Evolutionary conservation across 2,329 filamentous ascomycete genomes (phyloP), one percentile per base, ranked within the genome.

Genomic region (Herpotrichia juniperi): DNA sequence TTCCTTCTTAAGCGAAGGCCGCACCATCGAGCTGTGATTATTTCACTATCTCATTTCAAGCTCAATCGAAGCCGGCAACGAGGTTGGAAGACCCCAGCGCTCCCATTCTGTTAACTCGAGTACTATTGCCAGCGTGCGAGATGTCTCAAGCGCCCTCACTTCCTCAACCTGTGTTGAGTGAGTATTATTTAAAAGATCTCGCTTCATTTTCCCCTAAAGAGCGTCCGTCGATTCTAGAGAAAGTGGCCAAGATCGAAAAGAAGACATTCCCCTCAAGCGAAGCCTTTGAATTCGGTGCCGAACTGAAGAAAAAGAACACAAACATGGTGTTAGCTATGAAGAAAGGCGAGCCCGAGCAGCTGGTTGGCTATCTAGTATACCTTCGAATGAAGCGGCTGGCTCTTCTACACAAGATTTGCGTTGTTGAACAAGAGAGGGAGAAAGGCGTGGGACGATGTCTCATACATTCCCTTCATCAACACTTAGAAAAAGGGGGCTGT

Each of bases 381-480:
- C 72, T 79, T 37, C 73, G 76, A 42, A 74, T 75, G 51, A 77
- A 77, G 57, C 72, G 74, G 42, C 56, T 73, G 22, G 76, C 77
- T 16, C 73, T 80, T 48, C 70, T 83, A 37, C 80, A 83, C 61
- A 83, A 83, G 58, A 70, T 83, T 31, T 82, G 80, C 56, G 78
- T 82, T 12, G 65, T 76, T 24, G 75, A 78, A 61, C 57, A 68
- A 35, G 72, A 78, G 64, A 77, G 80, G 58, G 69, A 74, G 24
- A 73, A 74, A 61, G 79, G 80, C n/a, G 61, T 82, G 19, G 80
- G 75, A 37, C 72, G 67, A 54, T 68, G 71, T 62, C 66, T 83
- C 52, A 65, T 83, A 62, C 64, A 70, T 53, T 74, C 74, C 56
- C 73, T 81, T 57, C 68, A 73, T 45, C 58, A 68, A 44, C 70